These are phyloP conservation scores for Borovskyia barvae DNA, from an alignment of 208 protist genomes.

Conservation along the genomic window DNA sequence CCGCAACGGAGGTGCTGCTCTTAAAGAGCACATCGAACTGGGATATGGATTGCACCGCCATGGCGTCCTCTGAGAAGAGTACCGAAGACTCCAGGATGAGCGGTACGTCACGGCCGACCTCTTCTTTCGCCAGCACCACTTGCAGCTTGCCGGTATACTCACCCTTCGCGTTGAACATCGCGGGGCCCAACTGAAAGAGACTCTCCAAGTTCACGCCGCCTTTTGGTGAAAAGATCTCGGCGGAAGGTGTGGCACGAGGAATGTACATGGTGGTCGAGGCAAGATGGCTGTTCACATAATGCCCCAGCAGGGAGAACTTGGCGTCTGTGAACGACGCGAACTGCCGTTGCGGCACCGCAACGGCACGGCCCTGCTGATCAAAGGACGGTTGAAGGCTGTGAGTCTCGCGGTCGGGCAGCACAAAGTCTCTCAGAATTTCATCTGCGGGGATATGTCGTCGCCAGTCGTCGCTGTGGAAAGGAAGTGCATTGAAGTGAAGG, in stretches of 20 bases:
- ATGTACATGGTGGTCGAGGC: conserved; percentile 67
- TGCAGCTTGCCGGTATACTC: conserved; percentile 58
- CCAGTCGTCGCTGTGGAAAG: conserved; percentile 64
- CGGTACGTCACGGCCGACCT: conserved; percentile 39
- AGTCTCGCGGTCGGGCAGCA: conserved; percentile 15
- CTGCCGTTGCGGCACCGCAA: conserved; percentile 7
- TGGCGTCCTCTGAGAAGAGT: conserved; percentile 49
- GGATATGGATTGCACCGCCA: conserved; percentile 27
- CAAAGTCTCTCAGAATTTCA: conserved; percentile 16
- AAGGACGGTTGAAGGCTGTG: not conserved
- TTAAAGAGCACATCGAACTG: conserved; percentile 56
- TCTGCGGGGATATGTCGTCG: conserved; percentile 30
- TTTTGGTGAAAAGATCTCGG: conserved; percentile 40
- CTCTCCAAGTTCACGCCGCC: conserved; percentile 57
- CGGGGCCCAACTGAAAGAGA: conserved; percentile 43
- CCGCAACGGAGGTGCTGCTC: conserved; percentile 37
- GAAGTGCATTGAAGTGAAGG: conserved; percentile 56
- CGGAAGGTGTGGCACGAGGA: conserved; percentile 27
- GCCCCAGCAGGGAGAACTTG: conserved; percentile 58
- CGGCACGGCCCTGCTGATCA: not conserved
- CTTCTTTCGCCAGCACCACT: conserved; percentile 60
- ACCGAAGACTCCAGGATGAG: conserved; percentile 56
- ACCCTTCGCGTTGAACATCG: conserved; percentile 62
- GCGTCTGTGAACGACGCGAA: conserved; percentile 21
- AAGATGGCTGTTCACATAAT: conserved; percentile 48